A percentile compares a stretch with the other conserved stretches of the same genome.
These are phyloP conservation scores for Botrytis medusae DNA, from an alignment of 2,329 filamentous ascomycete genomes.

Conservation along the genomic window DNA sequence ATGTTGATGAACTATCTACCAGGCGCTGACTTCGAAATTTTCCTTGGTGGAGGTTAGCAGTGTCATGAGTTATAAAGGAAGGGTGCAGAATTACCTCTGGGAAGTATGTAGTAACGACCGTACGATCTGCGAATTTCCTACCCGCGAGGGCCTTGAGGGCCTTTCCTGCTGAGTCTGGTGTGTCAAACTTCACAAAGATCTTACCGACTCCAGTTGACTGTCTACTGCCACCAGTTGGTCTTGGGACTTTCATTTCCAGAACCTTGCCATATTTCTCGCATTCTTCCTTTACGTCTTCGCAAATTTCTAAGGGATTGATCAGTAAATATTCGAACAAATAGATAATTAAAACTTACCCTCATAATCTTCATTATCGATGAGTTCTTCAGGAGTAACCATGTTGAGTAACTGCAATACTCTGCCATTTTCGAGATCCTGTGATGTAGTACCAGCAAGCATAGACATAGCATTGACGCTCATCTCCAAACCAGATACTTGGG, in stretches of 20 bases:
- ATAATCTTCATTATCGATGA: slow-evolving; percentile 92
- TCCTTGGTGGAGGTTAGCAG: slow-evolving; percentile 57
- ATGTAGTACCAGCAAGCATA: slow-evolving; percentile 88
- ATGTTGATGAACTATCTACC: slow-evolving; percentile 32
- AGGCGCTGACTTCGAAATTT: slow-evolving; percentile 70
- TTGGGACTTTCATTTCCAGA: slow-evolving; percentile 86
- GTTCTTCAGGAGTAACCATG: slow-evolving; percentile 96
- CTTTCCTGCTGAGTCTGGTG: slow-evolving; percentile 72
- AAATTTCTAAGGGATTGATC: slow-evolving; percentile 67
- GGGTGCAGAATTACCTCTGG: slow-evolving; percentile 64
- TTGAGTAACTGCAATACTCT: slow-evolving; percentile 91
- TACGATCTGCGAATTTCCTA: slow-evolving; percentile 93
- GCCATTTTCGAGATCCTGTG: slow-evolving; percentile 73
- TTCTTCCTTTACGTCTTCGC: slow-evolving; percentile 90
- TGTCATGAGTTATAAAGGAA: slow-evolving; percentile 23
- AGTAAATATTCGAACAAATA: slow-evolving; percentile 26
- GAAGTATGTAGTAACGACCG: slow-evolving; percentile 95
- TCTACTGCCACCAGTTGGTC: slow-evolving; percentile 78
- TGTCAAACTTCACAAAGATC: slow-evolving; percentile 94
- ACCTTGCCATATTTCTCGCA: slow-evolving; percentile 88
- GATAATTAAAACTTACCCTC: slow-evolving; percentile 62
- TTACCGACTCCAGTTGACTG: slow-evolving; percentile 91
- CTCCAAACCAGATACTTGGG: slow-evolving; percentile 88
- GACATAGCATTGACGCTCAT: slow-evolving; percentile 98
- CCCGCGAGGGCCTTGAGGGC: slow-evolving; percentile 89